phyloP scores from a whole-genome alignment of 108 stramenopile species.

The Chaetoceros tenuissimus region DNA sequence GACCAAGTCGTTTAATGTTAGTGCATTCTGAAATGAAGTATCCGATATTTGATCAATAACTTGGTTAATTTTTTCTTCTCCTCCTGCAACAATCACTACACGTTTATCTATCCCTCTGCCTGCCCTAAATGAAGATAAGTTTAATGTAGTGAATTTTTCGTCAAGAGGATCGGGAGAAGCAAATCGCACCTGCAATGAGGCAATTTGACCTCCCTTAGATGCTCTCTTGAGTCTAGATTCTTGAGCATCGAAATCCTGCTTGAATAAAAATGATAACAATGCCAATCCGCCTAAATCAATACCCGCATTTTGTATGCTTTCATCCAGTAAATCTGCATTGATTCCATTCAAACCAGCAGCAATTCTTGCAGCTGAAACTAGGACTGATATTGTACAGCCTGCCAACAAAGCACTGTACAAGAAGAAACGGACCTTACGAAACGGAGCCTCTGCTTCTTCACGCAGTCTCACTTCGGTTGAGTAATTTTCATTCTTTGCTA shows the following conservation, averaged over 20 bases:
- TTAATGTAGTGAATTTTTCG: slow-evolving; percentile 11
- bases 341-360: slow-evolving; percentile 23
- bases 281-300: slow-evolving; percentile 22
- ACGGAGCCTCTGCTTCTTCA: slow-evolving; percentile 32
- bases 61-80: slow-evolving; percentile 16
- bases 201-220: slow-evolving; percentile 22
- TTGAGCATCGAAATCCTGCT: slow-evolving; percentile 21
- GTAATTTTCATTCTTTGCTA: slow-evolving; percentile 17
- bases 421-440: slow-evolving; percentile 29
- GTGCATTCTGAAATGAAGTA: not conserved
- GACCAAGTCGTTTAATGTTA: slow-evolving; percentile 20
- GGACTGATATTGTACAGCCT: slow-evolving; percentile 16
- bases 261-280: slow-evolving; percentile 10
- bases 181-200: slow-evolving; percentile 14
- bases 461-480: slow-evolving; percentile 19
- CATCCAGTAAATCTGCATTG: slow-evolving; percentile 28
- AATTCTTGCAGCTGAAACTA: slow-evolving; percentile 14
- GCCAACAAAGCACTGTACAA: slow-evolving; percentile 8
- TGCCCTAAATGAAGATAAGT: slow-evolving; percentile 14
- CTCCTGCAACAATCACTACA: slow-evolving; percentile 29
- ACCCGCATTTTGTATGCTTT: slow-evolving; percentile 14
- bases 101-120: slow-evolving; percentile 31
- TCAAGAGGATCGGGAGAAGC: not conserved
- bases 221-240: slow-evolving; percentile 24
- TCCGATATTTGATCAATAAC: slow-evolving; percentile 21